Percentiles rank a stretch among this genome's conserved stretches.
phyloP scores from a whole-genome alignment of 2,329 filamentous ascomycete species.

The Trichoderma simmonsii region DNA sequence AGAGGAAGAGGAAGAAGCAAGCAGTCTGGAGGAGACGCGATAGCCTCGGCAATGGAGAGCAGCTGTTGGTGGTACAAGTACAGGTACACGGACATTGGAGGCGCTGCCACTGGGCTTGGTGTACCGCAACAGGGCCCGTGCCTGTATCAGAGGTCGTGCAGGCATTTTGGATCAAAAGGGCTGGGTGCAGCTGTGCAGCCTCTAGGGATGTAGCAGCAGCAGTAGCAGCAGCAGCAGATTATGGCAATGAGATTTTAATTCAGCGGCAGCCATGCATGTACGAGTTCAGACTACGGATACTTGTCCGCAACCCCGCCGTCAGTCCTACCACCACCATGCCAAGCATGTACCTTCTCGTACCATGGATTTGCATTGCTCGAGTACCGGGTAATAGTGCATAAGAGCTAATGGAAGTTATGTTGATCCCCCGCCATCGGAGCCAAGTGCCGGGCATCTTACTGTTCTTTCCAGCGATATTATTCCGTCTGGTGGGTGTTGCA shows the following conservation, averaged over 20 bases:
- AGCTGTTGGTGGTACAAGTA: neutral
- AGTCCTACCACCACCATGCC: neutral
- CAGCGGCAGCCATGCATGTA: neutral
- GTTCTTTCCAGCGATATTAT: neutral
- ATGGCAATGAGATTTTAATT: neutral
- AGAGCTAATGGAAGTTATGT: neutral
- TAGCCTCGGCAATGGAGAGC: neutral
- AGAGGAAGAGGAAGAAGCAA: neutral
- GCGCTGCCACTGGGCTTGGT: neutral
- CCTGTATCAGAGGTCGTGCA: neutral
- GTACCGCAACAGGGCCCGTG: neutral
- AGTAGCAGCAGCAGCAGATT: neutral
- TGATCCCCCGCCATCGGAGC: neutral
- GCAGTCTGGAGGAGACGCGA: neutral
- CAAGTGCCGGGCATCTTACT: neutral
- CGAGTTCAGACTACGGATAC: neutral
- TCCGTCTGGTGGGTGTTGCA: neutral
- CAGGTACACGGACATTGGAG: neutral
- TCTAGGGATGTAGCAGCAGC: neutral
- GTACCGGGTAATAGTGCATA: neutral
- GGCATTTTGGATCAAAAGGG: neutral
- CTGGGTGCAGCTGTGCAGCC: neutral
- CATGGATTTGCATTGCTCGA: neutral
- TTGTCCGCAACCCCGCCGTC: neutral
- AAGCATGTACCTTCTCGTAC: neutral